Conservation (phyloP, 2,329 filamentous ascomycete genomes). For the Taxawa tesnikishii region DNA sequence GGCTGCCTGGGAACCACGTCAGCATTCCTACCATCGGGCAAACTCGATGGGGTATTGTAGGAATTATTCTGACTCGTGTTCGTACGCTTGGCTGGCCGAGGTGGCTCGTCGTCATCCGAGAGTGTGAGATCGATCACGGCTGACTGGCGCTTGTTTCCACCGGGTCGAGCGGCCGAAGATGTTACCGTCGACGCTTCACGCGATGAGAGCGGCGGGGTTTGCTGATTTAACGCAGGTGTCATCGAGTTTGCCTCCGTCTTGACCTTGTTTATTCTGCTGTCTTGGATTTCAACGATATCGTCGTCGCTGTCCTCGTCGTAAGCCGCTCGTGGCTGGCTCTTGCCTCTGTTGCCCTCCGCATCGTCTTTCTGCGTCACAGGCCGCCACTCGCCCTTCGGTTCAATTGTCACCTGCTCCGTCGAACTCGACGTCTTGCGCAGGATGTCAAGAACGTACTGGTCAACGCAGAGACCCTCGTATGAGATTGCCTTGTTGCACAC, state of each 20-base stretch:
- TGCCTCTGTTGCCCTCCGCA: conserved; percentile 24
- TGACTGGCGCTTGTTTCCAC: conserved; percentile 28
- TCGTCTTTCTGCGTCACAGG: conserved; percentile 30
- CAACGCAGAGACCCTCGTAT: conserved; percentile 73
- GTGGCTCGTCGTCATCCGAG: conserved; percentile 32
- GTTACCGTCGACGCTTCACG: conserved; percentile 25
- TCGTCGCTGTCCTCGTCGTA: conserved; percentile 30
- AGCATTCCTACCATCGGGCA: conserved; percentile 8
- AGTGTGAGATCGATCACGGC: conserved; percentile 38
- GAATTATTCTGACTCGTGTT: conserved; percentile 11
- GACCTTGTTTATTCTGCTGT: conserved; percentile 22
- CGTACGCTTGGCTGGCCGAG: conserved; percentile 20
- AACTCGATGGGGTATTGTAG: conserved; percentile 10
- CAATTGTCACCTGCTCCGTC: conserved; percentile 77
- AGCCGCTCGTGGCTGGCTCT: conserved; percentile 13
- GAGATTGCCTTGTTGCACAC: conserved; percentile 76
- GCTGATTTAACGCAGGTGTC: conserved; percentile 23
- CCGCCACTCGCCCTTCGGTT: conserved; percentile 74
- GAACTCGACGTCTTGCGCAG: conserved; percentile 57
- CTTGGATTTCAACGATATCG: conserved; percentile 32
- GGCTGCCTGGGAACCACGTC: conserved; percentile 9
- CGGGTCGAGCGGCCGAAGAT: conserved; percentile 18
- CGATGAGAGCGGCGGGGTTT: conserved; percentile 34
- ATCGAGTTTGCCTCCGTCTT: conserved; percentile 23
- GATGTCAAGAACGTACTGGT: conserved; percentile 86